Conservation (phyloP, 768 basidiomycete genomes). For the Termitomyces heimii region DNA sequence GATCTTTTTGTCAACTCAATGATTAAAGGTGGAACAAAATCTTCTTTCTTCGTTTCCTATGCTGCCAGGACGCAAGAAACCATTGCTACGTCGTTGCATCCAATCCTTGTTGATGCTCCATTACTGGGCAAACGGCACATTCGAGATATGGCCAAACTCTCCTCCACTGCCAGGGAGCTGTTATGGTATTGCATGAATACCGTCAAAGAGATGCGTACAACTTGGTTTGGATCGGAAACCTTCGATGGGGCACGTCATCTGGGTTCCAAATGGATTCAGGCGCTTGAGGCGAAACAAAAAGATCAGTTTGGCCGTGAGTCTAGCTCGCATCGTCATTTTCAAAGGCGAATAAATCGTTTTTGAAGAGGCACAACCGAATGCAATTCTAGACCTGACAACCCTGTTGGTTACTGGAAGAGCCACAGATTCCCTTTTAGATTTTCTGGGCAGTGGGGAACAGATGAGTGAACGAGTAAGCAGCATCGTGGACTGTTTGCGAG, state of each 20-base stretch:
- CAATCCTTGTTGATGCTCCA: conserved; percentile 46
- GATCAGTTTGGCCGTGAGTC: conserved; percentile 62
- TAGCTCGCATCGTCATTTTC: conserved; percentile 2
- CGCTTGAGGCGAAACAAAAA: conserved; percentile 57
- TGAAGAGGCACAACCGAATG: conserved; percentile 54
- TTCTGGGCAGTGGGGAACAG: conserved; percentile 71
- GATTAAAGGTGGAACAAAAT: conserved; percentile 39
- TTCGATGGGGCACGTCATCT: conserved; percentile 63
- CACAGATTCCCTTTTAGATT: conserved; percentile 69
- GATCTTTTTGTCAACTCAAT: conserved; percentile 28
- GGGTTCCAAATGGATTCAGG: conserved; percentile 67
- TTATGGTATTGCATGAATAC: conserved; percentile 67
- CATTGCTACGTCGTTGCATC: conserved; percentile 29
- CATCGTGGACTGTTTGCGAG: conserved; percentile 16
- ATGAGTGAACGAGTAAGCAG: conserved; percentile 72
- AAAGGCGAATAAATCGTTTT: conserved; percentile 2
- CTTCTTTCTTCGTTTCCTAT: conserved; percentile 47
- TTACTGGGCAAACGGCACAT: conserved; percentile 48
- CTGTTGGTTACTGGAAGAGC: conserved; percentile 66
- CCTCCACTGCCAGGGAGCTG: conserved; percentile 65
- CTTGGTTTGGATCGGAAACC: conserved; percentile 70
- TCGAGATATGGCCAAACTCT: conserved; percentile 67
- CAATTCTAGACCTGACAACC: conserved; percentile 65
- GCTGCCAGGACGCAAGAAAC: conserved; percentile 18
- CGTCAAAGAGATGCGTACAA: conserved; percentile 63